Conservation (phyloP, 2,329 filamentous ascomycete species). For the Diaporthe vaccinii region DNA sequence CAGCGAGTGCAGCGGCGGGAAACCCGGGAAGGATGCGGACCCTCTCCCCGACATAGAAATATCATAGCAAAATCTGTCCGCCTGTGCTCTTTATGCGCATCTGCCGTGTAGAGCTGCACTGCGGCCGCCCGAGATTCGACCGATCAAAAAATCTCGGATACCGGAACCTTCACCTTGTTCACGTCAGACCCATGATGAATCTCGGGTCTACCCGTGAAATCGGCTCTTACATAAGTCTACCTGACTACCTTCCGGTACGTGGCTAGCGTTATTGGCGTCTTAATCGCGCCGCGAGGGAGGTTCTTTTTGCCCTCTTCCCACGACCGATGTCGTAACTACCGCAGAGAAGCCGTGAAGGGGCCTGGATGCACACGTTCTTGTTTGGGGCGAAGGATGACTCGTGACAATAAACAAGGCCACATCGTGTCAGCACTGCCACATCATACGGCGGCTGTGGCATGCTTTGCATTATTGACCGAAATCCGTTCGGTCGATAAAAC, state of each 20-base stretch:
- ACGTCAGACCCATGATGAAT: conserved; percentile 20
- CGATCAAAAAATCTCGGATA: conserved; percentile 18
- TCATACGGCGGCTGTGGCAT: background rate
- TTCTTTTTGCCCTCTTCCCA: background rate
- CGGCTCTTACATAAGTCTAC: conserved; percentile 32
- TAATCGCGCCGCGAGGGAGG: background rate
- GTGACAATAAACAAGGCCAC: background rate
- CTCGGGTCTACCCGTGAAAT: conserved; percentile 29
- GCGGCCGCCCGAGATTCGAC: conserved; percentile 20
- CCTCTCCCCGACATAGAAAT: background rate
- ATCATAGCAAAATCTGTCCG: conserved; percentile 7
- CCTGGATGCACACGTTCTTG: background rate
- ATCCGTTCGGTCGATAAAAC: background rate
- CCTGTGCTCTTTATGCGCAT: conserved; percentile 12
- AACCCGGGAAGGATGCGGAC: conserved; percentile 20
- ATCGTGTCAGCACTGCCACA: background rate
- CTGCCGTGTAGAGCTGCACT: background rate
- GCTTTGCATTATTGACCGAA: background rate
- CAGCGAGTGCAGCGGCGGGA: conserved; percentile 22
- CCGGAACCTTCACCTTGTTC: conserved; percentile 31
- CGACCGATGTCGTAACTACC: background rate
- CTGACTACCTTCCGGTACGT: background rate
- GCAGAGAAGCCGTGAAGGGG: background rate
- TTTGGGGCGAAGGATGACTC: conserved; percentile 1
- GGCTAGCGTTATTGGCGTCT: background rate